These are phyloP conservation scores for Colletotrichum destructivum DNA, from an alignment of 2,329 filamentous ascomycete genomes.

Conservation along the genomic window DNA sequence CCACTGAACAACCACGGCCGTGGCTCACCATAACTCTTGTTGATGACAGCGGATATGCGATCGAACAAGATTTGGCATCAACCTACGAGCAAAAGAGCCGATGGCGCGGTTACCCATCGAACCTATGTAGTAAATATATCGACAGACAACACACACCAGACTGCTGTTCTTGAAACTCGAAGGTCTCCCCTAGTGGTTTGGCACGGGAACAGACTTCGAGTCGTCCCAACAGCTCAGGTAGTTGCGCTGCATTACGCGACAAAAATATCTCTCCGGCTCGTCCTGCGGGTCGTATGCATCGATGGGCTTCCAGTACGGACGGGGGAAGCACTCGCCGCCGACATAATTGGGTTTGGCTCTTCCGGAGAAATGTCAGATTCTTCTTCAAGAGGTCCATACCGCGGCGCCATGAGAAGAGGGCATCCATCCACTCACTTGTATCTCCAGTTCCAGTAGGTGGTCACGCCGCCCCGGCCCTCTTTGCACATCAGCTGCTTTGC, in stretches of 20 bases:
- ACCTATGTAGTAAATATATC: too few relatives aligned
- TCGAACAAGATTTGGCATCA: too few relatives aligned
- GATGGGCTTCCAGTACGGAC: not conserved
- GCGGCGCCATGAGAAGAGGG: not conserved
- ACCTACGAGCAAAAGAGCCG: too few relatives aligned
- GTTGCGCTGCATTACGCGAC: rapidly evolving
- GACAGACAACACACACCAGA: too few relatives aligned
- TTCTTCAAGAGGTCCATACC: too few relatives aligned
- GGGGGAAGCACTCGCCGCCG: not conserved
- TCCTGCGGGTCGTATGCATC: not conserved
- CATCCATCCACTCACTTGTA: slow-evolving; percentile 1
- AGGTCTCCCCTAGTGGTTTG: not conserved
- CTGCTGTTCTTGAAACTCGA: too few relatives aligned
- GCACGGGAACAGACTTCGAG: not conserved
- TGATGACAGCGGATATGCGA: too few relatives aligned
- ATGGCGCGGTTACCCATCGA: too few relatives aligned
- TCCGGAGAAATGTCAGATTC: not conserved
- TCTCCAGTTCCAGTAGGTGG: slow-evolving; percentile 7
- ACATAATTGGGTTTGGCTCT: not conserved
- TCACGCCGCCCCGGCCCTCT: not conserved
- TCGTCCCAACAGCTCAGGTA: not conserved
- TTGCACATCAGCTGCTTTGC: not conserved
- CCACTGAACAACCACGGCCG: too few relatives aligned
- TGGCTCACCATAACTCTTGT: too few relatives aligned
- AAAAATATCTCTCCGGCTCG: not conserved